phyloP scores from a whole-genome alignment of 768 basidiomycete species.

The Tephrocybe sp. region DNA sequence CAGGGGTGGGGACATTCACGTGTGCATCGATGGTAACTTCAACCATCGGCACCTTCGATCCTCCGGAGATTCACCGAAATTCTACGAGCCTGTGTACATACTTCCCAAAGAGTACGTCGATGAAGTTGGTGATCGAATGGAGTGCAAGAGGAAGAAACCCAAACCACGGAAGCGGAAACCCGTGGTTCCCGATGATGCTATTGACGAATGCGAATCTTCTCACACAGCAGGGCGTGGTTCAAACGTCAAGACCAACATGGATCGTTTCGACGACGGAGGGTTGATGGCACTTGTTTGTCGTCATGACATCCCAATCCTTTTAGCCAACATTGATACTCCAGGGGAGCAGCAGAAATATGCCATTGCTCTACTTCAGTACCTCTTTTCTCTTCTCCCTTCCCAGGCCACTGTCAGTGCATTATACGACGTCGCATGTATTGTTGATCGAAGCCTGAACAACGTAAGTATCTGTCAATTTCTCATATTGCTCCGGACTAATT shows the following conservation, averaged over 20 bases:
- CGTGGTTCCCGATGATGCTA: conserved; percentile 24
- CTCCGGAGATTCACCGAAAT: conserved; percentile 26
- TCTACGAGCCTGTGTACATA: conserved; percentile 23
- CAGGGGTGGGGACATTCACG: conserved; percentile 28
- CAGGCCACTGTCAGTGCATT: conserved; percentile 23
- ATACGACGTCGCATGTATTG: conserved; percentile 34
- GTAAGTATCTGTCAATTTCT: not conserved
- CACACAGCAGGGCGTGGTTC: conserved; percentile 29
- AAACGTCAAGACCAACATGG: conserved; percentile 15
- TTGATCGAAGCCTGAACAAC: conserved; percentile 12
- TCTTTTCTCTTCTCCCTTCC: conserved; percentile 27
- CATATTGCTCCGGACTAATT: not conserved
- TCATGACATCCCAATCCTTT: conserved; percentile 32
- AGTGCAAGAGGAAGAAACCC: conserved; percentile 13
- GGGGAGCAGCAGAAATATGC: conserved; percentile 38
- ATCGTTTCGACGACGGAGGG: conserved; percentile 29
- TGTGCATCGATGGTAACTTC: too few relatives aligned
- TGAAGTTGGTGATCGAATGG: conserved; percentile 20
- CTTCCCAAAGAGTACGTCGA: too few relatives aligned
- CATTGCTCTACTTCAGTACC: conserved; percentile 29
- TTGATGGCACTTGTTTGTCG: conserved; percentile 36
- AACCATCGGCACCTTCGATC: too few relatives aligned
- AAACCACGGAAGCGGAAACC: conserved; percentile 5
- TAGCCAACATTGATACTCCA: conserved; percentile 37
- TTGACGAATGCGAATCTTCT: conserved; percentile 32